Evolutionary conservation across 2,329 filamentous ascomycete genomes (phyloP).

Genomic region (Berkeleyomyces basicola): DNA sequence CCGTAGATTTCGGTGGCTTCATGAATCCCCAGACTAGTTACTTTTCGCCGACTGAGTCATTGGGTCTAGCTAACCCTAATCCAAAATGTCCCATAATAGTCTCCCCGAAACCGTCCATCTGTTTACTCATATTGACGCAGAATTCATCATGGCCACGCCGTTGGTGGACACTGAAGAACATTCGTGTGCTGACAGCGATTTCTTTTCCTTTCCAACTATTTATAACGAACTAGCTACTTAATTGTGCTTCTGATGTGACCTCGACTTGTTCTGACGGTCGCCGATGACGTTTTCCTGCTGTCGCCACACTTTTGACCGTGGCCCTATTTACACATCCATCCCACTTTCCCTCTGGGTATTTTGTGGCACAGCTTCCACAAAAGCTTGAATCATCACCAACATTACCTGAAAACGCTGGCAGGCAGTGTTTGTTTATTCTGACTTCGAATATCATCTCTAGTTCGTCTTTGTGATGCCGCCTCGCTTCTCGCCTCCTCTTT

Average conservation of each 20-base stretch:
- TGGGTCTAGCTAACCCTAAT: constrained; percentile 9
- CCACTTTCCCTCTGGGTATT: constrained; percentile 4
- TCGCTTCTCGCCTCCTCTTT: not conserved
- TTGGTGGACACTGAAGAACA: not conserved
- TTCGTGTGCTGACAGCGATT: too few species aligned
- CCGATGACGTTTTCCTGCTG: not conserved
- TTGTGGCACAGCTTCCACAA: not conserved
- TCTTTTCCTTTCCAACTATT: too few species aligned
- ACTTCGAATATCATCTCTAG: too few species aligned
- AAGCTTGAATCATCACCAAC: not conserved
- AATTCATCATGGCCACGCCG: not conserved
- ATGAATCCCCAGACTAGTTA: not conserved
- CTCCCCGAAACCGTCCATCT: not conserved
- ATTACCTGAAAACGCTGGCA: not conserved
- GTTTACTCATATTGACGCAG: not conserved
- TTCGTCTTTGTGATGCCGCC: too few species aligned
- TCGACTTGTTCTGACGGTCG: too few species aligned
- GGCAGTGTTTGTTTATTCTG: too few species aligned
- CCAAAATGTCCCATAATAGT: not conserved
- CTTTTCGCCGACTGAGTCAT: constrained; percentile 9
- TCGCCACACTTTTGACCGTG: constrained; percentile 1
- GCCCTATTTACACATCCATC: constrained; percentile 1
- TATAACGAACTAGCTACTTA: not conserved
- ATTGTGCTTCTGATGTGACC: not conserved
- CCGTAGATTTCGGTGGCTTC: not conserved